Evolutionary conservation across 192 early-diverging fungal species (phyloP).

Genomic region (Coemansia sp.): DNA sequence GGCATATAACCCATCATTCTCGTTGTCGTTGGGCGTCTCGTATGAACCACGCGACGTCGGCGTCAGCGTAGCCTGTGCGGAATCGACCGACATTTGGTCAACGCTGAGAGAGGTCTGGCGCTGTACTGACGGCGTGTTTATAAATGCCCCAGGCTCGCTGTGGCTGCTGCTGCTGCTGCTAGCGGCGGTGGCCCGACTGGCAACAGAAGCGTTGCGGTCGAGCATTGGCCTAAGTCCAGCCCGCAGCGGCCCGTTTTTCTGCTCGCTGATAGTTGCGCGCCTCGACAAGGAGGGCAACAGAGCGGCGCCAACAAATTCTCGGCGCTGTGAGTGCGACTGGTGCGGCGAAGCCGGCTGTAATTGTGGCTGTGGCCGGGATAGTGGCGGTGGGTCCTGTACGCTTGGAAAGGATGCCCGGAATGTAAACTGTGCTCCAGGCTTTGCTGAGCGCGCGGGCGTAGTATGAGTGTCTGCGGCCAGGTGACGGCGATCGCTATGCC

Average conservation of each 20-base stretch:
- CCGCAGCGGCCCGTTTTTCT: slow-evolving; percentile 35
- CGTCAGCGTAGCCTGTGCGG: slow-evolving; percentile 9
- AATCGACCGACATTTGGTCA: slow-evolving; percentile 15
- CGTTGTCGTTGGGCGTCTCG: slow-evolving; percentile 53
- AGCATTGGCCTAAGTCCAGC: slow-evolving; percentile 25
- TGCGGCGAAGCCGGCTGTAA: background rate
- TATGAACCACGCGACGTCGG: slow-evolving; percentile 26
- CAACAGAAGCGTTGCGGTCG: slow-evolving; percentile 7
- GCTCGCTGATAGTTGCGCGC: slow-evolving; percentile 46
- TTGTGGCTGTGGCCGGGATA: background rate
- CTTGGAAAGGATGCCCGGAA: slow-evolving; percentile 35
- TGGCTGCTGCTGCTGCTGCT: background rate
- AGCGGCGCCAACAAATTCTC: slow-evolving; percentile 48
- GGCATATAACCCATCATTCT: slow-evolving; percentile 50
- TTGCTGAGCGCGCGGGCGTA: slow-evolving; percentile 8
- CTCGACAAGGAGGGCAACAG: slow-evolving; percentile 43
- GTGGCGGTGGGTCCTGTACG: slow-evolving; percentile 8
- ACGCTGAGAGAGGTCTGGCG: background rate
- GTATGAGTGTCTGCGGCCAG: background rate
- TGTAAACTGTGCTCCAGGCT: slow-evolving; percentile 21
- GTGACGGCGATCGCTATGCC: slow-evolving; percentile 5
- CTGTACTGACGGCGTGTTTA: background rate
- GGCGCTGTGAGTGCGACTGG: slow-evolving; percentile 3
- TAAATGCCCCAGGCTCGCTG: background rate
- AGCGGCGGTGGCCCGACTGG: slow-evolving; percentile 1